Base-by-base conservation (phyloP, 2,329 filamentous ascomycete species). In the Hymenoscyphus salicellus region DNA sequence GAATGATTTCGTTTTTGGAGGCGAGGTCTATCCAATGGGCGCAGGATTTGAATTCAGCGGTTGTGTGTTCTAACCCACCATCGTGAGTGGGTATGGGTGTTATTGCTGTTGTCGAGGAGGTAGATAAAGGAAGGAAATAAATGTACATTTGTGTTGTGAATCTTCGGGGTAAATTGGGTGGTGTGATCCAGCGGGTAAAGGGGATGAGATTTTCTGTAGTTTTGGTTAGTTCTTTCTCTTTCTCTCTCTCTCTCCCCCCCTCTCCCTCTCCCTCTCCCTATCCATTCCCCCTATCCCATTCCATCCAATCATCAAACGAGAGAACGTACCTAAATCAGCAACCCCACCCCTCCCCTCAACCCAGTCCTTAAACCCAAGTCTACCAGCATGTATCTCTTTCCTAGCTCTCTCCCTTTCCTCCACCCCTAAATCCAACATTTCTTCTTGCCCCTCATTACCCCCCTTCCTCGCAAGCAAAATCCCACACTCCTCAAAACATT, bases 81-180 rank as follows among this genome's bases (percentile, higher is more conserved):
- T 94, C 92, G 66, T 84, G 83, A 0, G 87, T 90, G 0, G 93
- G 89, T 2, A 86, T 84, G 68, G 68, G 78, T 3, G 20, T 52
- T 26, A 5, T 52, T 14, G 46, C 20, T 14, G 65, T 57, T 0
- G 23, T 2, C 20, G 55, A 20, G 16, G 65, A 68, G 16, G 76
- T 71, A 7, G 65, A 52, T 16, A 88, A 78, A 0, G 93, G 93
- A 2, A 97, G 83, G 77, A 96, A 89, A 78, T 97, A 97, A 11
- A 98, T 77, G 78, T 98, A 99, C 94, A 98, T 98, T 75, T 97
- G 93, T 0, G 94, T 97, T 0, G 91, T 92, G 79, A 96, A 99
- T 56, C 95, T 85, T 71, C 89, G 92, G 0, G 87, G 84, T 1
- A 89, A 80, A 66, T 85, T 86, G 0, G 81, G 77, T 0, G 94